Evolutionary conservation across 139 green algal species (phyloP).

Genomic region (Raphidocelis subcapitata): DNA sequence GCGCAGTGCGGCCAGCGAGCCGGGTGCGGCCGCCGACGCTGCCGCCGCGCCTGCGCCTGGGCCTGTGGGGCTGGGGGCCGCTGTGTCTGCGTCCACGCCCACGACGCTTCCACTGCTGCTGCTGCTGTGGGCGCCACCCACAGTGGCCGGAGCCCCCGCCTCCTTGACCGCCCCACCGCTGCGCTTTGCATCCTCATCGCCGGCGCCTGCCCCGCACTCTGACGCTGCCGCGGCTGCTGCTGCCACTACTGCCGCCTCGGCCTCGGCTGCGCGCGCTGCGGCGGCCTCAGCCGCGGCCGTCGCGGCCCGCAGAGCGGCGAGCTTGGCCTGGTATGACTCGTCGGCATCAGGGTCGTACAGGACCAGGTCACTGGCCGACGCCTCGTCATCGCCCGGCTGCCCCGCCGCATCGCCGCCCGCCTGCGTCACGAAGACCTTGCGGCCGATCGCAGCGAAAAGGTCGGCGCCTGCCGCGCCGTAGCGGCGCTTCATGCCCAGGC

Average conservation of each 20-base stretch:
- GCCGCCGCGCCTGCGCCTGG: no score
- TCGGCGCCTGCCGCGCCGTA: conserved; percentile 7
- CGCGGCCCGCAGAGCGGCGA: background rate
- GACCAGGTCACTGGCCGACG: conserved; percentile 4
- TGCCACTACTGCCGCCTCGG: background rate
- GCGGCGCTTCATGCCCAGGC: conserved; percentile 21
- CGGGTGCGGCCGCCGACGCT: no score
- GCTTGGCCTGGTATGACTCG: background rate
- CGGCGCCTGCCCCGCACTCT: background rate
- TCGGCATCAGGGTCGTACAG: conserved; percentile 24
- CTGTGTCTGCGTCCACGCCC: no score
- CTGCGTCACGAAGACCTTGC: conserved; percentile 1
- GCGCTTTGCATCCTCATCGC: background rate
- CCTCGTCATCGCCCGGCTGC: background rate
- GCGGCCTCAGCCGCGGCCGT: background rate
- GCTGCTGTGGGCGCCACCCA: no score
- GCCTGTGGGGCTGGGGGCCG: no score
- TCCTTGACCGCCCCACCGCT: no score
- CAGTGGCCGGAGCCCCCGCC: no score
- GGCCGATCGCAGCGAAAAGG: conserved; percentile 8
- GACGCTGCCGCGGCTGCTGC: background rate
- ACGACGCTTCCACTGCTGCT: no score
- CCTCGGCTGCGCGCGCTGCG: background rate
- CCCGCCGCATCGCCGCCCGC: background rate
- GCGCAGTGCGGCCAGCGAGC: background rate